Base-by-base conservation (phyloP, 2,329 filamentous ascomycete species). In the Phoma sp. region DNA sequence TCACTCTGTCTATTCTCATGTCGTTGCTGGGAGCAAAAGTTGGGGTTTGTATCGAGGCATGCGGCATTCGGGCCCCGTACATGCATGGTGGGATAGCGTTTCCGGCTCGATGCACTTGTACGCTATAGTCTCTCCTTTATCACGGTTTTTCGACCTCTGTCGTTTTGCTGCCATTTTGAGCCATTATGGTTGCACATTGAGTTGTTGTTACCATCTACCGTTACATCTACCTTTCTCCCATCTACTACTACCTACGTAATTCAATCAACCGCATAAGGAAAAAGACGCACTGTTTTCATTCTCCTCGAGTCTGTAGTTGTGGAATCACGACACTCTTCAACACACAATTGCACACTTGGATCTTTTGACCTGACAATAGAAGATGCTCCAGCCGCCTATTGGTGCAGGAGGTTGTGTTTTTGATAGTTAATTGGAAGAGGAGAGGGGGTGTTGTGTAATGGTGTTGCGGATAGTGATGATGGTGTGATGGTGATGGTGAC, bases 111-210 rank as follows among this genome's bases (percentile, higher is more conserved):
- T 39, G 40, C 47, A 43, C 51, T 56, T 66, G 63, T 66, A 66
- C 44, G 59, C 55, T 63, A 63, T 61, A 66, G 55, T 64, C 61
- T 64, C 55, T 65, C 61, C 37, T 58, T 58, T 64, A 51, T 54
- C 25, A 40, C 31, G 43, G 17, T 17, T 29, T 38, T 32, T 39
- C n/a, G 32, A 35, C 6, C 32, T 9, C n/a, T 3, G 2, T 15
- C 15, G 15, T 35, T 35, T 6, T 17, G 32, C 9, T 21, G 15
- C 7, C 17, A 17, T 17, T 46, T 13, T 47, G 50, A 38, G 50
- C 12, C 27, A 9, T 6, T 24, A 33, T 25, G n/a, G 27, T 3
- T n/a, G 22, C 6, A 24, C 2, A 27, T 8, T 8, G 22, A 35
- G 35, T 22, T 36, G 13, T 41, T 46, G 37, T 37, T 31, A 46